Base-by-base conservation (phyloP, 2,329 filamentous ascomycete species). In the Chaetomiaceae sp. region DNA sequence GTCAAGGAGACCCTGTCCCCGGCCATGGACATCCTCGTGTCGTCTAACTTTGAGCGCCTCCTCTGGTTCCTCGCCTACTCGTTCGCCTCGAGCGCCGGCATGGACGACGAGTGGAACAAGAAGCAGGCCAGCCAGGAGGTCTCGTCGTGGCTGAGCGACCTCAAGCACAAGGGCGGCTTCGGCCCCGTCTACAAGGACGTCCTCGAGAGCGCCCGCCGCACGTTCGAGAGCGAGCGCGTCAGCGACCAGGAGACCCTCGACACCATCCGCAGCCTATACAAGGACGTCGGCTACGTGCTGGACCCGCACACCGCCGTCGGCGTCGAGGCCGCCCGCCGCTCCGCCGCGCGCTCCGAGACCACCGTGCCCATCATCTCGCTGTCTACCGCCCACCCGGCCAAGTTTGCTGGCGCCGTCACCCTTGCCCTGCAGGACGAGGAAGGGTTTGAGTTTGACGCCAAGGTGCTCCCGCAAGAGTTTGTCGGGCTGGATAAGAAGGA, bases 21-120 rank as follows among this genome's bases (percentile, higher is more conserved):
- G 0, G 93, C 93, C 40, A 97, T 99, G 93, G 93, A 99, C 68
- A 97, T 97, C 58, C 77, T 97, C 3, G 91, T 97, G 12, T 92
- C 87, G 20, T 93, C 87, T 67, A 99, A 99, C 74, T 97, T 99
- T 66, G 93, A 99, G 76, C 83, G 93, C 27, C 77, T 99, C 5
- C 77, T 99, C 10, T 97, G 92, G 92, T 96, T 89, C 75, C 75
- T 97, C 23, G 86, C 89, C 2, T 88, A 89, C 70, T 79, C 87
- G 60, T 85, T 83, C 54, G 82, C 81, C 16, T 65, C 72, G 6
- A 73, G 67, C 12, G 75, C 76, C 4, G 79, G 79, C 44, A 80
- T 83, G 76, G 79, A 85, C 60, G 78, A 82, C 48, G 72, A 77
- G 58, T 85, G 78, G 74, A 84, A 80, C 68, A 81, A 81, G 70